These are phyloP conservation scores for Melampsora occidentalis DNA, from an alignment of 1,284 basidiomycete species.

Conservation along the genomic window DNA sequence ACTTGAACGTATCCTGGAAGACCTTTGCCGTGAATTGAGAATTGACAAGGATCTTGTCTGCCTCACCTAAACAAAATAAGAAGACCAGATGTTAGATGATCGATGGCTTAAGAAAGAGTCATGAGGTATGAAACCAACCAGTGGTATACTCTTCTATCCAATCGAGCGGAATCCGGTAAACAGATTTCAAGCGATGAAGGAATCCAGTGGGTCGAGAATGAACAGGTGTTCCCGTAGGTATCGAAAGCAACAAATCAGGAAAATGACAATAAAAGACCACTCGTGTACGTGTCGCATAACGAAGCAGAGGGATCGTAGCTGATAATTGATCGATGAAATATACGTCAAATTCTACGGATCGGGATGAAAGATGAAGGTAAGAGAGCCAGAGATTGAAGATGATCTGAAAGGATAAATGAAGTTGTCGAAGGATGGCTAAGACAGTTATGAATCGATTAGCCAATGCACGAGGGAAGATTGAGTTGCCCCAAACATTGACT, in stretches of 20 bases:
- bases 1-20: slow-evolving; percentile 12
- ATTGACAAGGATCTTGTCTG: slow-evolving; percentile 87
- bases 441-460: slow-evolving; percentile 78
- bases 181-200: slow-evolving; percentile 61
- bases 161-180: slow-evolving; percentile 87
- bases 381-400: slow-evolving; percentile 58
- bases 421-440: slow-evolving; percentile 65
- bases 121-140: slow-evolving; percentile 58
- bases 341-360: slow-evolving; percentile 62
- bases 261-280: slow-evolving; percentile 98
- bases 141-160: slow-evolving; percentile 85
- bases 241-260: slow-evolving; percentile 79
- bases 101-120: slow-evolving; percentile 2
- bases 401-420: slow-evolving; percentile 67
- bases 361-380: slow-evolving; percentile 48
- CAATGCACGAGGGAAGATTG: slow-evolving; percentile 71
- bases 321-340: slow-evolving; percentile 94
- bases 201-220: slow-evolving; percentile 12
- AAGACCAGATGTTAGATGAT: background rate
- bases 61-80: slow-evolving; percentile 62
- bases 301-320: slow-evolving; percentile 79
- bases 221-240: background rate
- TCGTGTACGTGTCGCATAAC: slow-evolving; percentile 65
- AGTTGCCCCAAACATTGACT: slow-evolving; percentile 72
- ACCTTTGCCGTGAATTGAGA: slow-evolving; percentile 82